Percentiles rank a stretch among this genome's conserved stretches.
Conservation (phyloP, 2,329 filamentous ascomycete genomes). For the Diplodia mutila region DNA sequence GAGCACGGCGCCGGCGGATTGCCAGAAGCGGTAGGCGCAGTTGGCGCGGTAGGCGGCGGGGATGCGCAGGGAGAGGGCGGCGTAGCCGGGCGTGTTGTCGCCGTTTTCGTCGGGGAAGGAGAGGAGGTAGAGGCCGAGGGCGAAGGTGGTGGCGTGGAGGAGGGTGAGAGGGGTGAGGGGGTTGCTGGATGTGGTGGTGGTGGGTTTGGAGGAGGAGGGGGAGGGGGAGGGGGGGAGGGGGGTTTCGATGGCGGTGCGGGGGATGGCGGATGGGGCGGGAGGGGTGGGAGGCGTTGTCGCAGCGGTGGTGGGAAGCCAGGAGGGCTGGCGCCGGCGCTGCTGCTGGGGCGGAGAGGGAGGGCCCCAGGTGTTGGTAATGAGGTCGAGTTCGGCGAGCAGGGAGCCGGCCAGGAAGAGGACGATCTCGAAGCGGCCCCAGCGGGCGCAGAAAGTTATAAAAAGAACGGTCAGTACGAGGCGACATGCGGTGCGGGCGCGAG, state of each 20-base stretch:
- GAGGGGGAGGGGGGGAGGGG: conserved; percentile 11
- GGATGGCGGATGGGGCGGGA: background rate
- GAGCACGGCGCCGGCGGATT: conserved; percentile 55
- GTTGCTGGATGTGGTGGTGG: no score
- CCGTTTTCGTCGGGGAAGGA: conserved; percentile 50
- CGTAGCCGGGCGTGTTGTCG: conserved; percentile 56
- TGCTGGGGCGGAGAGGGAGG: no score
- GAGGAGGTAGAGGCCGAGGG: conserved; percentile 59
- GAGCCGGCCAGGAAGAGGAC: conserved; percentile 42
- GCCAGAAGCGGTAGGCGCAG: conserved; percentile 60
- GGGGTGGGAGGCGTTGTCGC: background rate
- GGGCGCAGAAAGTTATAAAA: conserved; percentile 31
- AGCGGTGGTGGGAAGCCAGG: background rate
- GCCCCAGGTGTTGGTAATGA: conserved; percentile 30
- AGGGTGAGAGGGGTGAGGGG: conserved; percentile 35
- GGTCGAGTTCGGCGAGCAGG: conserved; percentile 43
- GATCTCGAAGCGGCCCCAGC: conserved; percentile 30
- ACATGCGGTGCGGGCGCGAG: conserved; percentile 27
- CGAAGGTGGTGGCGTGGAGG: conserved; percentile 46
- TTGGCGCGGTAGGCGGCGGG: conserved; percentile 45
- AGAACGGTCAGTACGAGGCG: conserved; percentile 26
- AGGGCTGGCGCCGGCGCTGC: background rate
- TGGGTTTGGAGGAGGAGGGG: background rate
- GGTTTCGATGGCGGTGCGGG: background rate
- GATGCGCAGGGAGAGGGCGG: conserved; percentile 53